These are phyloP conservation scores for Umbelopsis sp. DNA, from an alignment of 192 early-diverging fungal species.

Conservation along the genomic window DNA sequence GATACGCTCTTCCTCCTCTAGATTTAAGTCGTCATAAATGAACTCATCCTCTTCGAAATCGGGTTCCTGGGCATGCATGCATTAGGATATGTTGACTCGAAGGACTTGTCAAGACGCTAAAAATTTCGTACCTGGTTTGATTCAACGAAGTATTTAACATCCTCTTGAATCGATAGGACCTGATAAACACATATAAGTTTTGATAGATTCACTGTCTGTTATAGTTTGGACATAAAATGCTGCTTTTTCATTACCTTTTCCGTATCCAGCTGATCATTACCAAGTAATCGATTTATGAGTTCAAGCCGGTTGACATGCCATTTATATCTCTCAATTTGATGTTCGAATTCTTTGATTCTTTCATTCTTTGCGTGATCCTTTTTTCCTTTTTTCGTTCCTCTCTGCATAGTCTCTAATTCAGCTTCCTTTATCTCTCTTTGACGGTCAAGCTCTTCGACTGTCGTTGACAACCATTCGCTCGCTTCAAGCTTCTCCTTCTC, in stretches of 20 bases:
- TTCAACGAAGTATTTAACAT: slow-evolving; percentile 84
- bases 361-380: slow-evolving; percentile 78
- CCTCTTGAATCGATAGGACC: slow-evolving; percentile 79
- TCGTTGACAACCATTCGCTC: slow-evolving; percentile 76
- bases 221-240: too few relatives aligned
- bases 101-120: not conserved
- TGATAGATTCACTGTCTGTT: not conserved
- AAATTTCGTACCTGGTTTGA: slow-evolving; percentile 7
- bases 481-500: slow-evolving; percentile 86
- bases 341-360: slow-evolving; percentile 65
- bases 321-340: slow-evolving; percentile 85
- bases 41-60: slow-evolving; percentile 90
- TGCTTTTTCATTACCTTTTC: slow-evolving; percentile 62
- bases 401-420: slow-evolving; percentile 72
- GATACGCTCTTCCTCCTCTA: slow-evolving; percentile 82
- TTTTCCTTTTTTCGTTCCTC: slow-evolving; percentile 69
- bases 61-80: slow-evolving; percentile 77
- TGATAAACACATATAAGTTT: slow-evolving; percentile 21
- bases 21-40: slow-evolving; percentile 87
- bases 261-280: slow-evolving; percentile 82
- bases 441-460: slow-evolving; percentile 74
- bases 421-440: slow-evolving; percentile 92
- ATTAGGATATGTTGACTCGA: not conserved
- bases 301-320: slow-evolving; percentile 86
- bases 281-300: slow-evolving; percentile 85